A percentile compares a stretch with the other conserved stretches of the same genome.
phyloP scores from a whole-genome alignment of 768 basidiomycete genomes.

The Tulasnella sp. region DNA sequence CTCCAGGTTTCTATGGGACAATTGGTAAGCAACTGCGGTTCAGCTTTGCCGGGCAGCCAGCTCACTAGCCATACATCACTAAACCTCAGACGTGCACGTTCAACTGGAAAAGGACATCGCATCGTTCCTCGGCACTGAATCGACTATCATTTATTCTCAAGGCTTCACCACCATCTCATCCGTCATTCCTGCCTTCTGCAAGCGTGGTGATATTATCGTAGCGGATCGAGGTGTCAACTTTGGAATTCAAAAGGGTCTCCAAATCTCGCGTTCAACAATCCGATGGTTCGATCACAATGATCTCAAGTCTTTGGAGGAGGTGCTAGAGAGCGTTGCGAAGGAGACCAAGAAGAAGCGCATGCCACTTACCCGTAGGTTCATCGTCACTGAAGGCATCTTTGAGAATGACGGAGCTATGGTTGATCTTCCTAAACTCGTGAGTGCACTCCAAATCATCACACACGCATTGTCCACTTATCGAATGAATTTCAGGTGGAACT shows the following conservation, averaged over 20 bases:
- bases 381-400: conserved; percentile 94
- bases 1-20: conserved; percentile 94
- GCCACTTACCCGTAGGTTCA: conserved; percentile 81
- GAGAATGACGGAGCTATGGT: conserved; percentile 88
- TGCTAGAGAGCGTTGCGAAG: conserved; percentile 70
- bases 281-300: conserved; percentile 98
- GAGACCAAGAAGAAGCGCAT: conserved; percentile 73
- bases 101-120: conserved; percentile 80
- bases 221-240: conserved; percentile 95
- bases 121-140: conserved; percentile 78
- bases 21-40: conserved; percentile 45
- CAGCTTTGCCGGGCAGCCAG: background rate
- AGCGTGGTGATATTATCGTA: conserved; percentile 95
- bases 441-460: conserved; percentile 23
- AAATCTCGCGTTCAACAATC: conserved; percentile 81
- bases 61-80: too few species aligned
- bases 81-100: conserved; percentile 72
- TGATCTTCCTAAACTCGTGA: conserved; percentile 80
- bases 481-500: conserved; percentile 58
- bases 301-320: conserved; percentile 77
- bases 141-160: conserved; percentile 86
- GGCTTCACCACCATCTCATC: conserved; percentile 84
- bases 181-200: conserved; percentile 94
- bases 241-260: conserved; percentile 88
- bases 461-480: background rate